A percentile compares a stretch with the other conserved stretches of the same genome.
Conservation (phyloP, 805 yeast genomes). For the Starmerella ratchasimensis region DNA sequence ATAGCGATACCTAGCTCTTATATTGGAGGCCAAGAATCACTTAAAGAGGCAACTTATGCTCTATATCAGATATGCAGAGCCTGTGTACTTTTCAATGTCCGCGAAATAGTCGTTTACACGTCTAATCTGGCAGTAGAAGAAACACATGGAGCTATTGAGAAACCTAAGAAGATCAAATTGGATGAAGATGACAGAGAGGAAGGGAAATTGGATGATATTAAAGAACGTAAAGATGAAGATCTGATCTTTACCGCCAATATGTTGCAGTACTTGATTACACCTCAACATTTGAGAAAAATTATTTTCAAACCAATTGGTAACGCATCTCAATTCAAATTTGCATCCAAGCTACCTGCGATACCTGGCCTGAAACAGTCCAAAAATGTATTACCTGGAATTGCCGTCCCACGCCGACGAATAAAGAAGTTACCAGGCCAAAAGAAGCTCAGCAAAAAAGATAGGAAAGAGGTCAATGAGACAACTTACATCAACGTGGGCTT, state of each 20-base stretch:
- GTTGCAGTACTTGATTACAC: constrained; percentile 71
- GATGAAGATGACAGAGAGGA: constrained; percentile 18
- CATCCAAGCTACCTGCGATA: constrained; percentile 56
- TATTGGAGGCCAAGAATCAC: constrained; percentile 37
- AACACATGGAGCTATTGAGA: constrained; percentile 16
- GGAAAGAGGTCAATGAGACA: constrained; percentile 43
- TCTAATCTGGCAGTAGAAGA: constrained; percentile 9
- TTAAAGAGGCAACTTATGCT: constrained; percentile 59
- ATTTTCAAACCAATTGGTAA: constrained; percentile 34
- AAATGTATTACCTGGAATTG: constrained; percentile 30
- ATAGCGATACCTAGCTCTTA: constrained; percentile 63
- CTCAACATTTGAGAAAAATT: constrained; percentile 59
- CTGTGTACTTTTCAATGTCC: constrained; percentile 53
- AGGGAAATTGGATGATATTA: constrained; percentile 6
- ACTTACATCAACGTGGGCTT: constrained; percentile 68
- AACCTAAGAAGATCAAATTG: constrained; percentile 24
- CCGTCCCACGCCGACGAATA: constrained; percentile 32
- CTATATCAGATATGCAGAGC: constrained; percentile 71
- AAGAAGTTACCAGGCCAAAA: constrained; percentile 38
- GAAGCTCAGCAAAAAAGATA: constrained; percentile 36
- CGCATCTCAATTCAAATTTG: constrained; percentile 31
- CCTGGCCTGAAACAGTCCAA: constrained; percentile 52
- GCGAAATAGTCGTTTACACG: constrained; percentile 62
- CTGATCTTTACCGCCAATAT: constrained; percentile 35
- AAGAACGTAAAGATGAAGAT: constrained; percentile 18